These are phyloP conservation scores for Phyllachora maydis DNA, from an alignment of 2,329 filamentous ascomycete genomes.

Conservation along the genomic window DNA sequence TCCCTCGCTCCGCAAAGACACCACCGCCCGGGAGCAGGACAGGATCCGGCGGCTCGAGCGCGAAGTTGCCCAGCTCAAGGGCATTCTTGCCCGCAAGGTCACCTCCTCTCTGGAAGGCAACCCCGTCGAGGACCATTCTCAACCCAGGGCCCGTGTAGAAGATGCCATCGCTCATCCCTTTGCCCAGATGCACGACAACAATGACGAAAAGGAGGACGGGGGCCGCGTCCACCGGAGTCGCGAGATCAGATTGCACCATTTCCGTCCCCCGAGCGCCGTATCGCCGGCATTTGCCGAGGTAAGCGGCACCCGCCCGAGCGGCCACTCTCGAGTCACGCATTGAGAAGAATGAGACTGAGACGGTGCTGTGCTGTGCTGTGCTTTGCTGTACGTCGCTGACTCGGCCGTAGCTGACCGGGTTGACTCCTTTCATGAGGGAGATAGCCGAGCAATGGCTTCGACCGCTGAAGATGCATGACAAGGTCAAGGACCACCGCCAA, in stretches of 20 bases:
- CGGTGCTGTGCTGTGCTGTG: too few species aligned
- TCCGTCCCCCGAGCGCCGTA: conserved; percentile 37
- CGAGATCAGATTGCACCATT: conserved; percentile 38
- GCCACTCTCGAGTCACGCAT: too few species aligned
- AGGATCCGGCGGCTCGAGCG: conserved; percentile 37
- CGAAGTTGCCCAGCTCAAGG: conserved; percentile 35
- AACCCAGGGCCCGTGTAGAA: conserved; percentile 3
- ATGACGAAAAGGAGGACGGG: conserved; percentile 27
- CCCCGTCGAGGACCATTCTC: conserved; percentile 17
- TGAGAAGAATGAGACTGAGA: too few species aligned
- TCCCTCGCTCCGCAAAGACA: conserved; percentile 15
- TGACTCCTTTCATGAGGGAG: conserved; percentile 40
- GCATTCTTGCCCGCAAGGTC: conserved; percentile 21
- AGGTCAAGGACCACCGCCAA: too few species aligned
- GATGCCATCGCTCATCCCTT: conserved; percentile 7
- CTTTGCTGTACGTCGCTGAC: too few species aligned
- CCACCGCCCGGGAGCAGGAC: conserved; percentile 29
- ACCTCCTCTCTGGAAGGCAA: conserved; percentile 27
- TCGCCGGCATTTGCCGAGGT: conserved; percentile 37
- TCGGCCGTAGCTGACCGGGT: too few species aligned
- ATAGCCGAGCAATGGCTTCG: conserved; percentile 40
- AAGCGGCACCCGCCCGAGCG: conserved; percentile 2
- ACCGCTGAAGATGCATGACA: conserved; percentile 31
- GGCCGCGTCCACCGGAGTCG: conserved; percentile 37
- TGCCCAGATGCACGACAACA: conserved; percentile 11